Conservation (phyloP, 179 eudicot genomes). For the Silene coronaria region DNA sequence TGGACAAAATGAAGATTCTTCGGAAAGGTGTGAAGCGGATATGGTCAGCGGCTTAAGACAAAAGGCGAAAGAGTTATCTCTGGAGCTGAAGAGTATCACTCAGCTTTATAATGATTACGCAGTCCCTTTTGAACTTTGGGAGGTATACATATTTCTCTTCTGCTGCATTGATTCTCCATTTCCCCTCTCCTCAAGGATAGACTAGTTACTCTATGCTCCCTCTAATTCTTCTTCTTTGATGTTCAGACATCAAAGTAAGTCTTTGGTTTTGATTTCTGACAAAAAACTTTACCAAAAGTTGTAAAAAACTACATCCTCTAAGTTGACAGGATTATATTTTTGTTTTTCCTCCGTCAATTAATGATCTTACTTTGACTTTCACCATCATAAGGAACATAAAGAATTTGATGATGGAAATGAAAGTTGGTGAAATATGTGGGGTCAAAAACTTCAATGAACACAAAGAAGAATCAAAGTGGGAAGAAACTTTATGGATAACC, state of each 20-base stretch:
- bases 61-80: constrained; percentile 74
- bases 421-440: too few relatives aligned
- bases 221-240: background rate
- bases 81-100: constrained; percentile 78
- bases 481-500: too few relatives aligned
- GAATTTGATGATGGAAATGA: too few relatives aligned
- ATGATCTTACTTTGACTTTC: background rate
- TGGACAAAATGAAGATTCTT: constrained; percentile 34
- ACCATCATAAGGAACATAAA: background rate
- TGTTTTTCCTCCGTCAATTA: background rate
- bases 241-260: background rate
- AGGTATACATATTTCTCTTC: constrained; percentile 39
- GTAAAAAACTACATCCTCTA: background rate
- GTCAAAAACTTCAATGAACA: too few relatives aligned
- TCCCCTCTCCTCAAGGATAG: background rate
- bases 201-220: background rate
- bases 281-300: background rate
- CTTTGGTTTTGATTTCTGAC: background rate
- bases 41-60: constrained; percentile 36
- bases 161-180: background rate
- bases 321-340: constrained; percentile 1
- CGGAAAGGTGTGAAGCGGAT: constrained; percentile 37
- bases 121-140: constrained; percentile 95
- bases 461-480: too few relatives aligned
- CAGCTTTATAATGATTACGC: constrained; percentile 91